phyloP scores from a whole-genome alignment of 2,329 filamentous ascomycete species.

The Pyrenochaeta sp. region DNA sequence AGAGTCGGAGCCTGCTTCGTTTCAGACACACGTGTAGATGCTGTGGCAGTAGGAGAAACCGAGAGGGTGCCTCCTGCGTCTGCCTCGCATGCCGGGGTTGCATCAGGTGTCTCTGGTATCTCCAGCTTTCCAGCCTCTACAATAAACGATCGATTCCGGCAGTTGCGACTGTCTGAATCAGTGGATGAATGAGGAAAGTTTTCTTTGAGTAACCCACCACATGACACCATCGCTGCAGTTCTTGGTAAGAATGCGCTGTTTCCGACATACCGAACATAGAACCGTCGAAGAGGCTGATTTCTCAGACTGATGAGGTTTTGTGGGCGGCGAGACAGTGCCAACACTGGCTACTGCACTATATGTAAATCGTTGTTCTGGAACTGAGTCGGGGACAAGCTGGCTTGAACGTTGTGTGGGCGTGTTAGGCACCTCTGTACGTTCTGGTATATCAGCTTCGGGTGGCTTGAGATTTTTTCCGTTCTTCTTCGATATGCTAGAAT shows the following conservation, averaged over 20 bases:
- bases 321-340: not conserved
- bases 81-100: not conserved
- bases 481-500: not conserved
- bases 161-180: conserved; percentile 8
- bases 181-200: not conserved
- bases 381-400: conserved; percentile 4
- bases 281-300: not conserved
- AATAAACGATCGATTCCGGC: conserved; percentile 12
- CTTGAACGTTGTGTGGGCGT: conserved; percentile 25
- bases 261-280: conserved; percentile 23
- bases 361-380: not conserved
- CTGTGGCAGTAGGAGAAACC: not conserved
- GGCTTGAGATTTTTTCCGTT: not conserved
- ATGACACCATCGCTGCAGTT: not conserved
- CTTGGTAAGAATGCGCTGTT: conserved; percentile 7
- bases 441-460: not conserved
- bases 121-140: conserved; percentile 6
- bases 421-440: conserved; percentile 18
- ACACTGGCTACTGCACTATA: not conserved
- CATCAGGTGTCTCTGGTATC: conserved; percentile 27
- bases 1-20: not conserved
- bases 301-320: not conserved
- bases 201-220: conserved; percentile 11
- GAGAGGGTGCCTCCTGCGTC: not conserved
- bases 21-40: not conserved